These are phyloP conservation scores for Phytophthora sp. DNA, from an alignment of 352 stramenopile species.

Conservation along the genomic window DNA sequence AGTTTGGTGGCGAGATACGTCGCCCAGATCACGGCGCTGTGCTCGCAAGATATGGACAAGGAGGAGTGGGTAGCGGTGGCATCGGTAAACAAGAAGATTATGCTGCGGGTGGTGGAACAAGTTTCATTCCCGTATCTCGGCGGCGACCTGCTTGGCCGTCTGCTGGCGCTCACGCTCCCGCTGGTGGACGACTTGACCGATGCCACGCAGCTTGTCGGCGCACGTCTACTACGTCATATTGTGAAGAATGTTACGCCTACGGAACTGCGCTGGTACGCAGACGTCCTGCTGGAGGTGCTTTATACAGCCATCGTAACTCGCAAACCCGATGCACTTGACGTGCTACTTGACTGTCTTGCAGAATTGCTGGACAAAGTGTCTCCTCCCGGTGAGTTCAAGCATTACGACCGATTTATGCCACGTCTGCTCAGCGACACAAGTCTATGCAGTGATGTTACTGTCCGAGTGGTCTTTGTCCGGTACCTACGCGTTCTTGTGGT, in stretches of 20 bases:
- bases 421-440: constrained; percentile 72
- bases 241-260: constrained; percentile 66
- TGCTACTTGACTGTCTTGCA: constrained; percentile 62
- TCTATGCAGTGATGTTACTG: constrained; percentile 57
- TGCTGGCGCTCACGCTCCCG: constrained; percentile 81
- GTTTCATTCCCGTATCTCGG: constrained; percentile 66
- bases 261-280: constrained; percentile 82
- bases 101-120: constrained; percentile 61
- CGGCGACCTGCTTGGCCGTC: constrained; percentile 70
- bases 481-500: constrained; percentile 53
- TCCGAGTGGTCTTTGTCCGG: constrained; percentile 66
- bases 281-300: constrained; percentile 81
- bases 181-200: constrained; percentile 78
- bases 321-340: constrained; percentile 59
- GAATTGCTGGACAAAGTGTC: constrained; percentile 72
- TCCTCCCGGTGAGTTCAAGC: constrained; percentile 50
- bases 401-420: constrained; percentile 75
- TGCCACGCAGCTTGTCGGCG: constrained; percentile 65
- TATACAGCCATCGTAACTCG: constrained; percentile 65
- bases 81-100: constrained; percentile 59
- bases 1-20: constrained; percentile 42
- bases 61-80: constrained; percentile 62
- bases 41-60: constrained; percentile 62
- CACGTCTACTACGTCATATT: constrained; percentile 66
- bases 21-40: constrained; percentile 48